Conservation (phyloP, 2,329 filamentous ascomycete genomes). For the Fusarium siculi region DNA sequence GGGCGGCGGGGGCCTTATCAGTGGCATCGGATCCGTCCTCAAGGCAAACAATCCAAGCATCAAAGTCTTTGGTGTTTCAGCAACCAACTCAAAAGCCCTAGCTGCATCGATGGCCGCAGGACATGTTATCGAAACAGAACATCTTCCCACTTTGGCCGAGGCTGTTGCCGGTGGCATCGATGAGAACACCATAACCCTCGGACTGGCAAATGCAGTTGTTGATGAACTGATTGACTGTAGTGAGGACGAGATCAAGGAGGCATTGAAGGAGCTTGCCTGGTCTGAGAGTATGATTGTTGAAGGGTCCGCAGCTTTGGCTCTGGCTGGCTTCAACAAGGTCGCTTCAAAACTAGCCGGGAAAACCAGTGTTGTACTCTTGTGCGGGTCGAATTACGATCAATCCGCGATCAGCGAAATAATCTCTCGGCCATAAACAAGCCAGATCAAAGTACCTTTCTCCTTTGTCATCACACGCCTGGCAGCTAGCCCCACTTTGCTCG, state of each 20-base stretch:
- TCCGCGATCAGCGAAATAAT: not conserved
- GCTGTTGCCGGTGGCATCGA: not conserved
- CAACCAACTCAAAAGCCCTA: not conserved
- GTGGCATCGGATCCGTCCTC: not conserved
- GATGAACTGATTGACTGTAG: not conserved
- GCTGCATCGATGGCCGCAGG: not conserved
- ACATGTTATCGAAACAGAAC: not conserved
- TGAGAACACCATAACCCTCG: not conserved
- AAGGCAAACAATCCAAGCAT: not conserved
- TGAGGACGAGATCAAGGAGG: not conserved
- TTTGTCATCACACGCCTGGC: too few relatives aligned
- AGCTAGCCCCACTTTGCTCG: too few relatives aligned
- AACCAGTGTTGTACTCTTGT: not conserved
- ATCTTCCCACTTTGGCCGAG: not conserved
- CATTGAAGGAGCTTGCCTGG: not conserved
- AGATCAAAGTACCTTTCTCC: too few relatives aligned
- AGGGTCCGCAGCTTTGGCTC: not conserved
- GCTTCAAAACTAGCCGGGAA: not conserved
- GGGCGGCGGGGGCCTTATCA: not conserved
- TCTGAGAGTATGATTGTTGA: not conserved
- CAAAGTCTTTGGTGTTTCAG: not conserved
- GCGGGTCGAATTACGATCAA: not conserved
- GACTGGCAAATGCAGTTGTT: not conserved
- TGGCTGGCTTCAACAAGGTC: not conserved
- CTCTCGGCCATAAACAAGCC: fast-evolving